Conservation (phyloP, 805 yeast species). For the Metschnikowia henanensis region DNA sequence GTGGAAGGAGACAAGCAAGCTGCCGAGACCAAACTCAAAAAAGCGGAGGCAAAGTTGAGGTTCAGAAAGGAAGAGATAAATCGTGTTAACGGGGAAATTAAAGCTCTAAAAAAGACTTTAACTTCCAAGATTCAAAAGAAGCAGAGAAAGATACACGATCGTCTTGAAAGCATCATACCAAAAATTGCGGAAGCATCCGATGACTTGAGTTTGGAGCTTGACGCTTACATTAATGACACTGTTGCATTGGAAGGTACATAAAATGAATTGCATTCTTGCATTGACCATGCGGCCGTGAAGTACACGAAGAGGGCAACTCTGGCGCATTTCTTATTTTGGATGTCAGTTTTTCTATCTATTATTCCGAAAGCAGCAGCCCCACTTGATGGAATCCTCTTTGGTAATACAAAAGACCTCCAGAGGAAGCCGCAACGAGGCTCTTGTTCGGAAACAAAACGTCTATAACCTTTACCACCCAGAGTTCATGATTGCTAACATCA, state of each 20-base stretch:
- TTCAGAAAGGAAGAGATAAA: constrained; percentile 27
- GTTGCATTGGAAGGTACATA: too few species aligned
- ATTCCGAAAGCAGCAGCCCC: constrained; percentile 31
- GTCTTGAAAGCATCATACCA: constrained; percentile 37
- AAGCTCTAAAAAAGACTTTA: constrained; percentile 27
- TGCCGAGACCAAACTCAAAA: constrained; percentile 24
- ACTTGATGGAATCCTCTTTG: constrained; percentile 57
- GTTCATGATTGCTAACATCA: constrained; percentile 79
- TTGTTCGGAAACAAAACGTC: constrained; percentile 45
- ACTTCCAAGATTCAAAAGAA: constrained; percentile 26
- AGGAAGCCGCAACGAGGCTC: constrained; percentile 17
- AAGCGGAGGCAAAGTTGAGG: constrained; percentile 26
- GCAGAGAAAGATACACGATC: constrained; percentile 30
- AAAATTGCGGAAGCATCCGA: constrained; percentile 26
- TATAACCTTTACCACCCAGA: constrained; percentile 81
- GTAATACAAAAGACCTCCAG: constrained; percentile 69
- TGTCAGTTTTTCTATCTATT: not conserved
- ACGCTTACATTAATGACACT: not conserved
- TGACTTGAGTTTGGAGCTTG: constrained; percentile 16
- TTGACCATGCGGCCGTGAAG: too few species aligned
- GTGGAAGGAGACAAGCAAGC: constrained; percentile 24
- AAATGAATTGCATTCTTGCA: too few species aligned
- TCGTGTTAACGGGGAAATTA: constrained; percentile 25
- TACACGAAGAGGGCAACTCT: too few species aligned
- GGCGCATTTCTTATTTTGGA: too few species aligned